Evolutionary conservation across 2,329 filamentous ascomycete species (phyloP).

Genomic region (Fusarium papillatum): DNA sequence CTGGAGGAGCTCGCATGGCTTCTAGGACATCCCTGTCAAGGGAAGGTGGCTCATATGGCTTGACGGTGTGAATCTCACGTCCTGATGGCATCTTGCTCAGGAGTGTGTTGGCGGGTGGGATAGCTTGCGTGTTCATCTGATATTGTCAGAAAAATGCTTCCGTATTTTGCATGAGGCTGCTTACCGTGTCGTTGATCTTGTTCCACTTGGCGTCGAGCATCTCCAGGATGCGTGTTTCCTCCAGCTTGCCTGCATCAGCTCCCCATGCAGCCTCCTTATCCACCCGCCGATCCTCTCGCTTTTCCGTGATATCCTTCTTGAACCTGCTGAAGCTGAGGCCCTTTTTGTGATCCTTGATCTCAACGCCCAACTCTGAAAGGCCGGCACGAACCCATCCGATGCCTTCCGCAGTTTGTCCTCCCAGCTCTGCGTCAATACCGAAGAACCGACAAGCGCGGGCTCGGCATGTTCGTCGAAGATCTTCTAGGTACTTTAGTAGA

Average conservation of each 20-base stretch:
- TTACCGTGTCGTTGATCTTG: conserved; percentile 92
- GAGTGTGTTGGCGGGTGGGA: conserved; percentile 80
- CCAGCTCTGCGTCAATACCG: conserved; percentile 88
- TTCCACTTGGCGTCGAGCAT: conserved; percentile 92
- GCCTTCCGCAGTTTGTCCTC: conserved; percentile 84
- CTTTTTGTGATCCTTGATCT: conserved; percentile 64
- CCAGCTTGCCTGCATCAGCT: conserved; percentile 84
- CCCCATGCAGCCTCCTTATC: conserved; percentile 84
- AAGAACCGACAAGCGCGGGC: conserved; percentile 93
- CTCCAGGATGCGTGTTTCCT: conserved; percentile 88
- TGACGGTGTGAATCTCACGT: conserved; percentile 84
- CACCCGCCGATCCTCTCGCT: conserved; percentile 82
- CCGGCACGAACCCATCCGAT: conserved; percentile 91
- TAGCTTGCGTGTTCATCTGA: conserved; percentile 83
- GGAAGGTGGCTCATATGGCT: conserved; percentile 74
- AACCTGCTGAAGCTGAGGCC: conserved; percentile 72
- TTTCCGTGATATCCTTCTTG: conserved; percentile 82
- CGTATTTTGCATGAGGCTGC: conserved; percentile 35
- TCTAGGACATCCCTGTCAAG: conserved; percentile 77
- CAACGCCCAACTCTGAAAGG: conserved; percentile 79
- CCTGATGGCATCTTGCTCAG: conserved; percentile 88
- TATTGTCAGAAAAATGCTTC: conserved; percentile 12
- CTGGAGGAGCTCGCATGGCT: conserved; percentile 62
- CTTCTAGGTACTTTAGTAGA: conserved; percentile 80
- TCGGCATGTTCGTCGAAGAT: conserved; percentile 80